Evolutionary conservation across 306 rosid species (phyloP), one percentile per base, ranked within the genome.

Genomic region (Prunus kanzakura): DNA sequence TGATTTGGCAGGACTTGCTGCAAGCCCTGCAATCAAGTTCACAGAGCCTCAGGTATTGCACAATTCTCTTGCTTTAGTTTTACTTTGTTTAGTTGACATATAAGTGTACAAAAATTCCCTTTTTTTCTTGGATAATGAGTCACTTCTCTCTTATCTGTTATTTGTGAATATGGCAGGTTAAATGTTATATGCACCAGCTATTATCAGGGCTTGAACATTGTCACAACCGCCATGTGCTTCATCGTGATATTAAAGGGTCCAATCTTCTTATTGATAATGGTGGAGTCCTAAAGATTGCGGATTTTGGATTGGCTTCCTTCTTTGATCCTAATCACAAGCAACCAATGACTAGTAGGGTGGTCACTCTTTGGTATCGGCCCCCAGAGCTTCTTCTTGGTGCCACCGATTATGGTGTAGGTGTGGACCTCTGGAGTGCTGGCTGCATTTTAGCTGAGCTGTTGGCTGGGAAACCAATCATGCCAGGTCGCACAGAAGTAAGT

Each of bases 351-450:
- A 93, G 96, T 80, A 89, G 98, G 83, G 98, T 93, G 76, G 98
- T 93, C 64, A 89, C 98, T 75, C 79, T 93, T 27, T 91, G 98
- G 98, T 93, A 93, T 83, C 86, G 98, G 69, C 91, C 98, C 22
- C 96, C 96, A 3, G 96, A 93, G 84, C 93, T 91, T 81, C 96
- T 93, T 75, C 93, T 93, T 25, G 98, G 98, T 64, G 93, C 95
- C 84, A 93, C 98, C 23, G 91, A 93, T 79, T 93, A 91, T 82
- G 87, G 90, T 67, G 93, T 89, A 25, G 98, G 95, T 67, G 93
- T 93, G 47, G 98, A 91, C 83, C 85, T 93, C 51, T 93, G 98
- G 98, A 93, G 98, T 85, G 96, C 98, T 74, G 98, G 98, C 69
- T 93, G 98, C 87, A 93, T 93, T 77, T 86, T 93, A 75, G 98